These are phyloP conservation scores for Bipolaris zeicola DNA, from an alignment of 2,329 filamentous ascomycete species.

Conservation along the genomic window DNA sequence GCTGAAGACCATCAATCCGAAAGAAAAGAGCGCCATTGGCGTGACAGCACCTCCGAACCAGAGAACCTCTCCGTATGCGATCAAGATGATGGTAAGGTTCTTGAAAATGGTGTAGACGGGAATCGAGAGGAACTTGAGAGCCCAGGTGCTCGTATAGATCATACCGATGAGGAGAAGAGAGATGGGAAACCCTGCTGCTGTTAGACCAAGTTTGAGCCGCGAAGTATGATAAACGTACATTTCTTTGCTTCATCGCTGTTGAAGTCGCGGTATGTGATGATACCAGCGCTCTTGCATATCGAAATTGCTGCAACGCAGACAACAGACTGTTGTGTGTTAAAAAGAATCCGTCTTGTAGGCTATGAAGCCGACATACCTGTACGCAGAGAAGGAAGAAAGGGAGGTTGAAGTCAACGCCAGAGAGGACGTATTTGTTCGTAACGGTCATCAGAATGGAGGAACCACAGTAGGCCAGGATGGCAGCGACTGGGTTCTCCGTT, in stretches of 20 bases:
- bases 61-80: constrained; percentile 96
- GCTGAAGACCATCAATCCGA: constrained; percentile 94
- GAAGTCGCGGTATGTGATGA: constrained; percentile 86
- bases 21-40: constrained; percentile 85
- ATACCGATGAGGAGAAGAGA: constrained; percentile 95
- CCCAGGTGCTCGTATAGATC: constrained; percentile 98
- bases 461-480: constrained; percentile 87
- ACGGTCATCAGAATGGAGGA: constrained; percentile 99
- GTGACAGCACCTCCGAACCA: constrained; percentile 97
- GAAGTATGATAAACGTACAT: constrained; percentile 65
- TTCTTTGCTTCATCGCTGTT: constrained; percentile 88
- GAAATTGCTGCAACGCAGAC: constrained; percentile 88
- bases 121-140: constrained; percentile 93
- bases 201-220: constrained; percentile 12
- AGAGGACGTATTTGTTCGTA: constrained; percentile 99
- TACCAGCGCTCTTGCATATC: constrained; percentile 75
- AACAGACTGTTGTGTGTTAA: constrained; percentile 66
- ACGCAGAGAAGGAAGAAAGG: constrained; percentile 94
- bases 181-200: constrained; percentile 82
- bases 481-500: constrained; percentile 77
- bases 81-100: constrained; percentile 98
- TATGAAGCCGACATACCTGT: constrained; percentile 68
- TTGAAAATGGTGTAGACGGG: constrained; percentile 99
- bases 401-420: constrained; percentile 87
- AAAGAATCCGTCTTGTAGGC: background rate